Evolutionary conservation across 495 filamentous ascomycete genomes (phyloP).

Genomic region (Penicillium paradoxum): DNA sequence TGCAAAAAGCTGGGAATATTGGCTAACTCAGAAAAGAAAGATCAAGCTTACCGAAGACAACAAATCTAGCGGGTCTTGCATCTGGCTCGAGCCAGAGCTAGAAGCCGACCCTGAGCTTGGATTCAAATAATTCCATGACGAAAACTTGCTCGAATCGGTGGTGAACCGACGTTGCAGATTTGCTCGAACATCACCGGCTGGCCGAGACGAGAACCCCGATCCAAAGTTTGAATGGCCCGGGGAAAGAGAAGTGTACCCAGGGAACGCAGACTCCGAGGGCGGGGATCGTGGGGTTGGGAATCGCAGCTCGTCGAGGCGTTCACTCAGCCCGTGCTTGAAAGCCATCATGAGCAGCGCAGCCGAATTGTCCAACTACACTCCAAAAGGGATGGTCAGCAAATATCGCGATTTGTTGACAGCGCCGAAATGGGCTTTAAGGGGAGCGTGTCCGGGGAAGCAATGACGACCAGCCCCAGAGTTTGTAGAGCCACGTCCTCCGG

Average conservation of each 20-base stretch:
- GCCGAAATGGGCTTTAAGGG: slow-evolving; percentile 5
- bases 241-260: slow-evolving; percentile 64
- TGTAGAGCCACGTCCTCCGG: not conserved
- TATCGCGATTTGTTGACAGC: slow-evolving; percentile 7
- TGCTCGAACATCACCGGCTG: slow-evolving; percentile 57
- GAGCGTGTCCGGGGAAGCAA: slow-evolving; percentile 2
- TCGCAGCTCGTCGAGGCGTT: slow-evolving; percentile 70
- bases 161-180: slow-evolving; percentile 90
- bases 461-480: slow-evolving; percentile 8
- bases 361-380: slow-evolving; percentile 33
- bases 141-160: slow-evolving; percentile 80
- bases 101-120: slow-evolving; percentile 22
- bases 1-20: not conserved
- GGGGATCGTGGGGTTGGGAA: slow-evolving; percentile 71
- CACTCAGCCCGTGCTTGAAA: slow-evolving; percentile 59
- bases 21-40: slow-evolving; percentile 7
- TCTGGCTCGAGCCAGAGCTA: slow-evolving; percentile 39
- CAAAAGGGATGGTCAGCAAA: slow-evolving; percentile 22
- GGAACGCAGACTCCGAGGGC: slow-evolving; percentile 63
- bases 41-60: slow-evolving; percentile 47
- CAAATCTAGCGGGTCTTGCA: slow-evolving; percentile 54
- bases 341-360: slow-evolving; percentile 49
- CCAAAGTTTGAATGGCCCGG: slow-evolving; percentile 57
- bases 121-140: slow-evolving; percentile 65
- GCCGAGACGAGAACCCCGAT: slow-evolving; percentile 46